Evolutionary conservation across 805 yeast genomes (phyloP).

Genomic region (Suhomyces prunicola): DNA sequence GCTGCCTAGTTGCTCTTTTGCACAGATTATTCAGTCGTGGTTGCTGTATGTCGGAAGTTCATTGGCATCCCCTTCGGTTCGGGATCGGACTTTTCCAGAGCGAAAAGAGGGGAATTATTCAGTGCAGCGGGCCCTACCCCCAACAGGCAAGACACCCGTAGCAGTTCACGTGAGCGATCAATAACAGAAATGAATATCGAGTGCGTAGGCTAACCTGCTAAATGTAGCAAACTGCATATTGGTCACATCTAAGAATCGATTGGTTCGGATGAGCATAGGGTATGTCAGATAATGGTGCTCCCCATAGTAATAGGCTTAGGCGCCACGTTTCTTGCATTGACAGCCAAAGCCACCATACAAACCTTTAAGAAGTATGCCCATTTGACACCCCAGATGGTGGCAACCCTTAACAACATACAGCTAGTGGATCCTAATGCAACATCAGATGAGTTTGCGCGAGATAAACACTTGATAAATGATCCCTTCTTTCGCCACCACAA

Average conservation of each 20-base stretch:
- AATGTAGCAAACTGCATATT: neutral
- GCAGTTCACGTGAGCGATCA: neutral
- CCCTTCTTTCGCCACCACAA: conserved; percentile 12
- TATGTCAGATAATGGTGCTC: conserved; percentile 22
- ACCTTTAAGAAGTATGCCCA: conserved; percentile 28
- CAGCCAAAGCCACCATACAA: conserved; percentile 31
- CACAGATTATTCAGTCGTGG: neutral
- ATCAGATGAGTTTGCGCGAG: conserved; percentile 1
- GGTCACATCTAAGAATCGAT: neutral
- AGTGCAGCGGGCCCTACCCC: neutral
- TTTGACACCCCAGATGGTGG: conserved; percentile 35
- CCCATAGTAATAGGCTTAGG: conserved; percentile 58
- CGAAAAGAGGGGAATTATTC: neutral
- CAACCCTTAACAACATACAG: conserved; percentile 30
- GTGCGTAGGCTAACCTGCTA: neutral
- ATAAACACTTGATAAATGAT: conserved; percentile 4
- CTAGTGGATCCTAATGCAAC: neutral
- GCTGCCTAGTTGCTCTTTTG: neutral
- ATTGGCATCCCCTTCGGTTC: neutral
- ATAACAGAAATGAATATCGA: neutral
- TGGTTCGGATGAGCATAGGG: neutral
- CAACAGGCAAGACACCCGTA: neutral
- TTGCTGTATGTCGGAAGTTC: neutral
- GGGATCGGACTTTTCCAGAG: conserved; percentile 11
- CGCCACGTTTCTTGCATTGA: conserved; percentile 49